These are phyloP conservation scores for Neopestalotiopsis clavispora DNA, from an alignment of 2,329 filamentous ascomycete species.

Conservation along the genomic window DNA sequence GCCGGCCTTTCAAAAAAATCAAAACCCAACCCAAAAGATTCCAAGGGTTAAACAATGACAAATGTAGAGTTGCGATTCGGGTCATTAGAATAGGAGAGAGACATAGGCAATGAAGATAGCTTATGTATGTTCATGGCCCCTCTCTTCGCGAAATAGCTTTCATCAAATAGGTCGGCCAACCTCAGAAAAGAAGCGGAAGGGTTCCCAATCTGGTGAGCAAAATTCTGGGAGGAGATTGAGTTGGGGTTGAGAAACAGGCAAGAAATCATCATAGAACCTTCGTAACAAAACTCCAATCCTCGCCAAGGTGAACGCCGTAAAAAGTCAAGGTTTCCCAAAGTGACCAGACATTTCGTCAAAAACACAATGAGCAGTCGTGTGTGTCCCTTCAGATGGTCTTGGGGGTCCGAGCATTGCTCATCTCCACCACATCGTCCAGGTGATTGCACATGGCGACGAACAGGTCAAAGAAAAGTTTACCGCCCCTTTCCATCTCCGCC, in stretches of 20 bases:
- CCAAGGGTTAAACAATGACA: slow-evolving; percentile 25
- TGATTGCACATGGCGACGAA: slow-evolving; percentile 99
- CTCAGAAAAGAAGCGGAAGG: slow-evolving; percentile 54
- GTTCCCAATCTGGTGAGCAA: slow-evolving; percentile 55
- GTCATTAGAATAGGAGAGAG: slow-evolving; percentile 37
- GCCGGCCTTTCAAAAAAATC: slow-evolving; percentile 17
- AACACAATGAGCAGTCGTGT: slow-evolving; percentile 20
- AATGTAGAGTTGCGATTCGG: slow-evolving; percentile 29
- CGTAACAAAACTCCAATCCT: slow-evolving; percentile 22
- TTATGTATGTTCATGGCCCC: slow-evolving; percentile 36
- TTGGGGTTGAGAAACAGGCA: slow-evolving; percentile 42
- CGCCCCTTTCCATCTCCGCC: slow-evolving; percentile 95
- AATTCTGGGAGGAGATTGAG: slow-evolving; percentile 36
- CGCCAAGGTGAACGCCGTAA: slow-evolving; percentile 21
- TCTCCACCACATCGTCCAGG: slow-evolving; percentile 92
- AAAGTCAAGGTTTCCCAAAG: slow-evolving; percentile 20
- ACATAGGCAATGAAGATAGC: slow-evolving; percentile 30
- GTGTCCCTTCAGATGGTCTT: slow-evolving; percentile 55
- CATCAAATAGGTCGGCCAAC: slow-evolving; percentile 55
- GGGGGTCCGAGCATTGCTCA: slow-evolving; percentile 70
- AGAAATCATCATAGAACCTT: slow-evolving; percentile 28
- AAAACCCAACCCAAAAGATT: slow-evolving; percentile 16
- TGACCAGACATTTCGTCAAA: slow-evolving; percentile 7
- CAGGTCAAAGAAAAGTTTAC: slow-evolving; percentile 96
- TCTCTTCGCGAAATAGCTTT: slow-evolving; percentile 37